Percentiles rank a stretch among this genome's conserved stretches.
Evolutionary conservation across 345 rosid species (phyloP).

Genomic region (Eucalyptus pauciflora): DNA sequence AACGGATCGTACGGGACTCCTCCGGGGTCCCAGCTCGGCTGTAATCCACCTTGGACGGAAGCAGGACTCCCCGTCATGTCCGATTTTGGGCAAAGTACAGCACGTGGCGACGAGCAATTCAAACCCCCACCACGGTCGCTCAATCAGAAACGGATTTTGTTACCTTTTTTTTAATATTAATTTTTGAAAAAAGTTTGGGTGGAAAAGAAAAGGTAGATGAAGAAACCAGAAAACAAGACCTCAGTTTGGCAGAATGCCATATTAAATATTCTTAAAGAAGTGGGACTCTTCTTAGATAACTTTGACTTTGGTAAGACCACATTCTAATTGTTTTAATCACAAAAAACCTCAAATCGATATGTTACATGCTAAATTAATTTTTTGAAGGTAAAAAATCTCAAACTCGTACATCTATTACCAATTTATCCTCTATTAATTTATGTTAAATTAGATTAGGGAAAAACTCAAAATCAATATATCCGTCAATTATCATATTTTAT

Average conservation of each 20-base stretch:
- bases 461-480: accelerated
- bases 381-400: no score
- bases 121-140: neutral
- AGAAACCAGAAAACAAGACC: neutral
- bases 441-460: no score
- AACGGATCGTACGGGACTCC: neutral
- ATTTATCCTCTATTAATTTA: accelerated
- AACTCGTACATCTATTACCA: accelerated
- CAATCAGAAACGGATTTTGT: neutral
- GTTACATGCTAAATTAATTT: no score
- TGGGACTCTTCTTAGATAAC: neutral
- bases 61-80: neutral
- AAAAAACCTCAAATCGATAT: accelerated
- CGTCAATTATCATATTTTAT: accelerated
- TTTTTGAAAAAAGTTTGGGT: neutral
- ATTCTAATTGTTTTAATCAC: neutral
- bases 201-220: neutral
- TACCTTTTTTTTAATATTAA: neutral
- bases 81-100: neutral
- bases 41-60: neutral
- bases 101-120: neutral
- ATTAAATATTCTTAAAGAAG: neutral
- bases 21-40: neutral
- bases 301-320: neutral
- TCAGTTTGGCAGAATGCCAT: neutral